A percentile compares a stretch with the other conserved stretches of the same genome.
phyloP scores from a whole-genome alignment of 495 filamentous ascomycete species.

The Tuber melanosporum region DNA sequence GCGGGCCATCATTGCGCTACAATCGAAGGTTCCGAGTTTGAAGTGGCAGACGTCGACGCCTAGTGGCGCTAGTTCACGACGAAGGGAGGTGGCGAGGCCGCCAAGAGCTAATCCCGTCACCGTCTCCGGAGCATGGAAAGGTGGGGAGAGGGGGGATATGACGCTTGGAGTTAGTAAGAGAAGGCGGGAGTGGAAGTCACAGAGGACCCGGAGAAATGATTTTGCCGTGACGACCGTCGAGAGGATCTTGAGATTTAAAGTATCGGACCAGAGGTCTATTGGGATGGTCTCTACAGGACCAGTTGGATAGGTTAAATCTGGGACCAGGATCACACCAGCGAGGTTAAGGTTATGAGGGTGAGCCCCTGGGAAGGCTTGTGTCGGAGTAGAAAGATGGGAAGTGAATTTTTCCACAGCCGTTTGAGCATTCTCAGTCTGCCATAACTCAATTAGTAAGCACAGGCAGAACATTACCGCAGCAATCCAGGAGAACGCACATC shows the following conservation, averaged over 20 bases:
- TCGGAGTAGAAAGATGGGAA: constrained; percentile 61
- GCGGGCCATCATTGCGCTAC: constrained; percentile 40
- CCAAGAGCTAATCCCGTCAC: constrained; percentile 68
- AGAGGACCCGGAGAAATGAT: constrained; percentile 75
- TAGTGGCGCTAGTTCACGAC: constrained; percentile 65
- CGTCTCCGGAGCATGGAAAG: constrained; percentile 78
- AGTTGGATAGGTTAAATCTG: constrained; percentile 61
- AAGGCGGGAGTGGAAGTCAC: constrained; percentile 55
- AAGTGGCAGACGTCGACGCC: constrained; percentile 73
- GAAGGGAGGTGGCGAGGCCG: constrained; percentile 68
- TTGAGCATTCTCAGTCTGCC: constrained; percentile 49
- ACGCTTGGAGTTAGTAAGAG: constrained; percentile 79
- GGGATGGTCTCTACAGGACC: constrained; percentile 77
- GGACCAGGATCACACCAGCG: constrained; percentile 70
- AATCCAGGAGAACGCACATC: constrained; percentile 48
- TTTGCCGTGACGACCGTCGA: constrained; percentile 83
- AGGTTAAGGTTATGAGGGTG: constrained; percentile 68
- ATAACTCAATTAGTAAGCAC: neutral
- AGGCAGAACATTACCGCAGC: neutral
- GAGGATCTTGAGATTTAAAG: constrained; percentile 83
- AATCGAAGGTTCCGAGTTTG: constrained; percentile 80
- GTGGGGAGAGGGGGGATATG: constrained; percentile 70
- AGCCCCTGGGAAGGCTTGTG: constrained; percentile 63
- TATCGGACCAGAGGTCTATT: constrained; percentile 74
- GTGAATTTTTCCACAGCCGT: constrained; percentile 60